Base-by-base conservation (phyloP, 192 early-diverging fungal genomes). In the Entomortierella lignicola region DNA sequence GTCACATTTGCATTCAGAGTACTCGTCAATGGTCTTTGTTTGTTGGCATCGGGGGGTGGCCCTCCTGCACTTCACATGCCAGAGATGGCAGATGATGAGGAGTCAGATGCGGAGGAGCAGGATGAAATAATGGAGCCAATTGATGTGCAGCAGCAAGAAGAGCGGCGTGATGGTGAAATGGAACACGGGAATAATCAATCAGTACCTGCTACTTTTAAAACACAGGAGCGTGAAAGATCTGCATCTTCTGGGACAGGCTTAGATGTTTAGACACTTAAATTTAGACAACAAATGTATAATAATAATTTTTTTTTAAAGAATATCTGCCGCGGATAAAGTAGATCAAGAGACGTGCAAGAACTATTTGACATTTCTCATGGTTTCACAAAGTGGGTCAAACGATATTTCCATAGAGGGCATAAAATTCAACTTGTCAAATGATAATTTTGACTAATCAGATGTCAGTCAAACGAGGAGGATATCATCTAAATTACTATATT, bases 51-150 rank as follows among this genome's bases (percentile, higher is more conserved):
- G 4, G 72, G 72, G 4, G 72, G 72, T 20, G 72, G 72, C 20
- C 72, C 72, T 30, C 72, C 72, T 12, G 72, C 72, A 2, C 48
- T 74, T 23, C 72, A 74, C 31, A 72, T 64, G 63, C 63, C 63
- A 47, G 63, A 73, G 56, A 66, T 60, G 54, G 60, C 47, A 23
- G 63, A 66, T 20, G 63, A 72, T n/a, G 56, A 66, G 39, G 56
- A 65, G 17, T 57, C 55, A 12, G 71, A 73, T 10, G 60, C 44
- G 15, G 44, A 63, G 0, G 69, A 71, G 21, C n/a, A 43, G 11
- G 63, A 59, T 41, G 44, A 44, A 34, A 31, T 25, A 23, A 26
- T 15, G 27, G 23, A 54, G 7, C 3, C 52, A 54, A 27, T 15
- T 26, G 25, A 54, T 6, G 26, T 26, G 2, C 44, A 47, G 3